These are phyloP conservation scores for Boletus eberwhitei DNA, from an alignment of 768 basidiomycete species.

Conservation along the genomic window DNA sequence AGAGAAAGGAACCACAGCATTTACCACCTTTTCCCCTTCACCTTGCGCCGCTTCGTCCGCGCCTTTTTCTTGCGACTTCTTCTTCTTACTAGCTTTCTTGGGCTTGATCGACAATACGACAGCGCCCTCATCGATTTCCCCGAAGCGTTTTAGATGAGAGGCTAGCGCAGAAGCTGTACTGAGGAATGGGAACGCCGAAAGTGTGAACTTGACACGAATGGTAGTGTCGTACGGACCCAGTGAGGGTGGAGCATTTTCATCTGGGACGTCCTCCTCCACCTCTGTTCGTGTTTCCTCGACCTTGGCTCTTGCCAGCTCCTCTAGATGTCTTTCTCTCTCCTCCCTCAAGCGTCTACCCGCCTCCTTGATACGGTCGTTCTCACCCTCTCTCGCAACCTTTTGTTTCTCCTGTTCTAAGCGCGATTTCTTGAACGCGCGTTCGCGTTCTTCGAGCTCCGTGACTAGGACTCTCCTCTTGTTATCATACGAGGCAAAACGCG, in stretches of 20 bases:
- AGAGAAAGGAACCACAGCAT: constrained; percentile 72
- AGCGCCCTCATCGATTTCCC: constrained; percentile 56
- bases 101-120: constrained; percentile 69
- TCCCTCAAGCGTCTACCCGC: constrained; percentile 67
- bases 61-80: constrained; percentile 33
- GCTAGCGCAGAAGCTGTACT: constrained; percentile 19
- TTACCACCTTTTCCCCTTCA: constrained; percentile 48
- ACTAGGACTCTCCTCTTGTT: constrained; percentile 70
- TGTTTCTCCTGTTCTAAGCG: constrained; percentile 60
- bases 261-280: constrained; percentile 32
- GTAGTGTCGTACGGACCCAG: constrained; percentile 73
- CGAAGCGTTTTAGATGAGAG: constrained; percentile 55
- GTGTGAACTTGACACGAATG: constrained; percentile 64
- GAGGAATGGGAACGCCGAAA: constrained; percentile 46
- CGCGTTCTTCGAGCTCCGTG: constrained; percentile 76
- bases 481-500: constrained; percentile 68
- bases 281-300: constrained; percentile 23
- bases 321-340: constrained; percentile 56
- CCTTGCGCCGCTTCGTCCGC: constrained; percentile 41
- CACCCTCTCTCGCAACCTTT: constrained; percentile 49
- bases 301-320: constrained; percentile 40
- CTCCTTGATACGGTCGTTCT: constrained; percentile 72
- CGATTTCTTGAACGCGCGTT: constrained; percentile 72
- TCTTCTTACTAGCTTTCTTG: constrained; percentile 37
- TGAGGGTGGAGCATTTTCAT: constrained; percentile 53